Evolutionary conservation across 495 filamentous ascomycete species (phyloP).

Genomic region (Monascus purpureus): DNA sequence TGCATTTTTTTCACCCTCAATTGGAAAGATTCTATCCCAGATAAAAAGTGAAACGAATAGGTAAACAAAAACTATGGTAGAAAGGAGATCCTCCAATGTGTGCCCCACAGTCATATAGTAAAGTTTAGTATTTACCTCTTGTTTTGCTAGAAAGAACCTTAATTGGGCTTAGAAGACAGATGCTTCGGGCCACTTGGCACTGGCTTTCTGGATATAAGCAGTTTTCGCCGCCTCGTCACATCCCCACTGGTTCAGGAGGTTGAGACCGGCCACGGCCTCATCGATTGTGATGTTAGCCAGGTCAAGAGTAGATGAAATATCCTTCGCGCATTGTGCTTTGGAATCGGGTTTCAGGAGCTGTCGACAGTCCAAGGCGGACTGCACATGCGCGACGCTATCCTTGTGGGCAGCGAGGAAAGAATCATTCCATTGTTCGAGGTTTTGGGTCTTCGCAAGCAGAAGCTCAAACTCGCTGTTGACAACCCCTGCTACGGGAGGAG

Average conservation of each 20-base stretch:
- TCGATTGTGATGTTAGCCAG: constrained; percentile 39
- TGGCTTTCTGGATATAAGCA: constrained; percentile 49
- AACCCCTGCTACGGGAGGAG: constrained; percentile 47
- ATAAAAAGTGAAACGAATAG: no score
- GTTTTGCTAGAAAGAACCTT: constrained; percentile 1
- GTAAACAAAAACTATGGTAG: no score
- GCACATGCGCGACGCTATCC: constrained; percentile 46
- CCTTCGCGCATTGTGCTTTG: constrained; percentile 42
- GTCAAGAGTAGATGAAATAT: constrained; percentile 43
- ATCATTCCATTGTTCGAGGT: constrained; percentile 54
- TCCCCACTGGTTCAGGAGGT: constrained; percentile 47
- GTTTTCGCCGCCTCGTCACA: constrained; percentile 34
- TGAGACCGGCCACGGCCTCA: constrained; percentile 45
- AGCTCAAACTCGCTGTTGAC: constrained; percentile 50
- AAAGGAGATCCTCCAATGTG: no score
- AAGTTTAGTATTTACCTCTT: no score
- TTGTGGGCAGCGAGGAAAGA: constrained; percentile 49
- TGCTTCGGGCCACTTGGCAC: constrained; percentile 58
- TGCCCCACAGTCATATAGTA: no score
- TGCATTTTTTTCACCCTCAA: neutral
- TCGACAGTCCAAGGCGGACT: constrained; percentile 45
- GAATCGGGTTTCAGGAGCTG: constrained; percentile 44
- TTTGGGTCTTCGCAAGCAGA: constrained; percentile 38
- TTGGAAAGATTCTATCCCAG: neutral
- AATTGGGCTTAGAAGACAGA: constrained; percentile 36